Conservation (phyloP, 2,329 filamentous ascomycete genomes). For the Colletotrichum sp. region DNA sequence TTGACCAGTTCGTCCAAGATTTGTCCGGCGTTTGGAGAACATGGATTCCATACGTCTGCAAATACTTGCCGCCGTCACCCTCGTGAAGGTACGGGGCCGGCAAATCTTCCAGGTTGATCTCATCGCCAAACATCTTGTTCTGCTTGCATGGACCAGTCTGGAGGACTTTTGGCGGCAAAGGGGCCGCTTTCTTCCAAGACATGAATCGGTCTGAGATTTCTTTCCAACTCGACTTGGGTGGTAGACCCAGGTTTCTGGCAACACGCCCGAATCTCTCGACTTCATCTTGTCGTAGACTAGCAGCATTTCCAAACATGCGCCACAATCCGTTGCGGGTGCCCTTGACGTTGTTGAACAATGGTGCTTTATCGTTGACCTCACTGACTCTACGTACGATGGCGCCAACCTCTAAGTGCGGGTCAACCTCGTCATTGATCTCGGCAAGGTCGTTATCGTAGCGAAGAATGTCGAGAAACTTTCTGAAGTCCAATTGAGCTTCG, state of each 20-base stretch:
- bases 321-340: constrained; percentile 49
- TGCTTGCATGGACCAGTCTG: constrained; percentile 47
- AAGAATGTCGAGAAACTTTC: constrained; percentile 48
- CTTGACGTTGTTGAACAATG: constrained; percentile 56
- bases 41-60: constrained; percentile 56
- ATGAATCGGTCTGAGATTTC: constrained; percentile 37
- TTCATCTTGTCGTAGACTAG: constrained; percentile 35
- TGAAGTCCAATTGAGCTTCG: constrained; percentile 37
- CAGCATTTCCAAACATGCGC: constrained; percentile 50
- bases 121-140: constrained; percentile 37
- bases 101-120: constrained; percentile 46
- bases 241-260: constrained; percentile 44
- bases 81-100: constrained; percentile 49
- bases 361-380: constrained; percentile 51
- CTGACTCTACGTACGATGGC: constrained; percentile 51
- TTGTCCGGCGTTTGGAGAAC: constrained; percentile 48
- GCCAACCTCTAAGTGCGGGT: constrained; percentile 48
- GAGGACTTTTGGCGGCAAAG: constrained; percentile 26
- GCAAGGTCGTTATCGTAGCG: constrained; percentile 45
- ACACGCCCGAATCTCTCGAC: constrained; percentile 43
- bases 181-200: constrained; percentile 34
- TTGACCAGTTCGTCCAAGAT: constrained; percentile 52
- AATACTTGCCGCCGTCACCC: constrained; percentile 52
- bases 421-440: constrained; percentile 46
- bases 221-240: constrained; percentile 37